phyloP scores from a whole-genome alignment of 2,329 filamentous ascomycete genomes.

The Aspergillus pseudoterreus region DNA sequence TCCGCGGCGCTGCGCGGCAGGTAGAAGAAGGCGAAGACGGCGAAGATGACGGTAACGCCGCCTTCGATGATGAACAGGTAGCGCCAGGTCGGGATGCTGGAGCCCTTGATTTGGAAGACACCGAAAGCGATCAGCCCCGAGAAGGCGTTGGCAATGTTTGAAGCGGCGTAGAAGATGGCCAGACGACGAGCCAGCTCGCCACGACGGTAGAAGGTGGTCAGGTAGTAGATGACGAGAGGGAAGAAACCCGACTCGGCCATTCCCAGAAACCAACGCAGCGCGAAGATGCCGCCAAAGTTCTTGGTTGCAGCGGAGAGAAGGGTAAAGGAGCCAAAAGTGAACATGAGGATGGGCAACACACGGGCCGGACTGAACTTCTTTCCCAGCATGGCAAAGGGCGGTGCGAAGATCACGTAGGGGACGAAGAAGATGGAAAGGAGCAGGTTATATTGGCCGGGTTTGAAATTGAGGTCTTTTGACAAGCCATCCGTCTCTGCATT shows the following conservation, averaged over 20 bases:
- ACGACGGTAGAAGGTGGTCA: slow-evolving; percentile 66
- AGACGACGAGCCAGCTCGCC: slow-evolving; percentile 67
- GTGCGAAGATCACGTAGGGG: slow-evolving; percentile 68
- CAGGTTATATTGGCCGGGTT: slow-evolving; percentile 63
- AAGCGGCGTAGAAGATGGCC: slow-evolving; percentile 72
- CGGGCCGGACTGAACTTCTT: slow-evolving; percentile 64
- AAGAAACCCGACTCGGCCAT: slow-evolving; percentile 68
- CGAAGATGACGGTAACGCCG: slow-evolving; percentile 56
- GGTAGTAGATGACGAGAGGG: slow-evolving; percentile 63
- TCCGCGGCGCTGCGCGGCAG: slow-evolving; percentile 62
- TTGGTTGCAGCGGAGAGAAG: slow-evolving; percentile 54
- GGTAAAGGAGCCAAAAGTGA: slow-evolving; percentile 63
- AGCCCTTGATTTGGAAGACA: slow-evolving; percentile 56
- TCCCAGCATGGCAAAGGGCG: slow-evolving; percentile 62
- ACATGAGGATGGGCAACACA: slow-evolving; percentile 66
- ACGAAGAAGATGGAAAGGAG: slow-evolving; percentile 71
- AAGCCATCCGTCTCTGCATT: slow-evolving; percentile 58
- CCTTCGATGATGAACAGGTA: slow-evolving; percentile 58
- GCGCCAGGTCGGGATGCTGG: slow-evolving; percentile 48
- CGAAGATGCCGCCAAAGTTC: slow-evolving; percentile 64
- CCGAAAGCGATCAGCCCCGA: slow-evolving; percentile 58
- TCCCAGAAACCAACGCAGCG: slow-evolving; percentile 66
- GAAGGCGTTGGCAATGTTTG: slow-evolving; percentile 68
- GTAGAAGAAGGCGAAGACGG: slow-evolving; percentile 65
- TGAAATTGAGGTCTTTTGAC: slow-evolving; percentile 52